Base-by-base conservation (phyloP, 2,329 filamentous ascomycete genomes). In the Alternaria sp. region DNA sequence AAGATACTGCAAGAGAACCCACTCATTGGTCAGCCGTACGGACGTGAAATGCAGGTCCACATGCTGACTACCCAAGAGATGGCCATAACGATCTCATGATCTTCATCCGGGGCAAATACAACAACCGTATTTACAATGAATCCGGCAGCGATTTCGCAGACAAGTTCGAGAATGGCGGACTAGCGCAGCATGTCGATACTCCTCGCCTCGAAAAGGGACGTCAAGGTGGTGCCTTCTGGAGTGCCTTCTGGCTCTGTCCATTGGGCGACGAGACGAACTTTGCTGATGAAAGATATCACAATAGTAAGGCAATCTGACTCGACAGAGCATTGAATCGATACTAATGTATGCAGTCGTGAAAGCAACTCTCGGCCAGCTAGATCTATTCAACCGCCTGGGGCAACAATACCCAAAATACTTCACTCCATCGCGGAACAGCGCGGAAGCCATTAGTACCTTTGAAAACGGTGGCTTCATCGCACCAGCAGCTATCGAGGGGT, bases 181-280 rank as follows among this genome's bases (percentile, higher is more conserved):
- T 97, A 55, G 74, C 78, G 0, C 85, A 85, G 4, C 92, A 98
- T 69, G 90, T 96, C 56, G 95, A 98, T 77, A 82, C 97, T 9
- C 89, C 91, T 1, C 88, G 94, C 6, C 85, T 97, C 51, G 85
- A 87, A 36, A 80, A 87, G 54, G 93, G 94, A 2, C 84, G 86
- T 69, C 88, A 90, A 66, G 93, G 93, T 43, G 95, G 93, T 59
- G 90, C 92, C n/a, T 97, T 97, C 78, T 97, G 94, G 95, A 94
- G 91, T 76, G 93, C 96, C 10, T 98, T 86, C 73, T 88, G 91
- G 44, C 87, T 88, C 0, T 97, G 94, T 74, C 93, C 94, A 0
- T 23, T 61, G 12, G 74, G 74, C 26, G 88, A 95, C 72, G 88
- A 88, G 50, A 86, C 86, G 5, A 89, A 96, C 79, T 93, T 92